Evolutionary conservation across 2,329 filamentous ascomycete genomes (phyloP), one percentile per base, ranked within the genome.

Genomic region (Chrysoporthe austroafricana): DNA sequence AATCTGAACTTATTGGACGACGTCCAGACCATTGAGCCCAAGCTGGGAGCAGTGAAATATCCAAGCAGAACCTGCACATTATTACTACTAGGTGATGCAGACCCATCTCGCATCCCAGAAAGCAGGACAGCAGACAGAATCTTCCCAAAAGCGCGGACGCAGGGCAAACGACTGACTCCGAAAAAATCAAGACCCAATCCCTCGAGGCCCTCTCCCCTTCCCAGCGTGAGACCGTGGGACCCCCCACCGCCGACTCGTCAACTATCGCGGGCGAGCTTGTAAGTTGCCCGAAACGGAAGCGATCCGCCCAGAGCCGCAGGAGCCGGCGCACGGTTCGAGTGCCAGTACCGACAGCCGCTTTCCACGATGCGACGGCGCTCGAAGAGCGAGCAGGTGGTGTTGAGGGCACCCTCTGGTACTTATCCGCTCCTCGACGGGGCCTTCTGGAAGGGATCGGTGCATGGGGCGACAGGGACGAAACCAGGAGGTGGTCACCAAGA

Each of bases 331-430:
- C 59, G 59, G 59, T 46, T 61, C 59, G 59, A 61, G 42, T 32
- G 44, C 59, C 42, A 46, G 11, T n/a, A 61, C 59, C 59, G 59
- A 61, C 59, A 61, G 43, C 59, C 59, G 59, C 13, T 13, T 43
- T 26, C 43, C 39, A 39, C 42, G 59, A 11, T n/a, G 57, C 26
- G 43, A 48, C 44, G 44, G 1, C 11, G 44, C 26, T 26, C 26
- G 26, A 26, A 0, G 18, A 46, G 44, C 44, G 18, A n/a, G 44
- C 6, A 61, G 42, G 59, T 18, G 43, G 32, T 36, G 58, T 26
- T 26, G 18, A 32, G 9, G 36, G 57, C 36, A n/a, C 36, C n/a
- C 7, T 16, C 11, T 1, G 8, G 14, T 16, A 18, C 46, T 11
- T 21, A 21, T 16, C n/a, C 14, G 14, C 46, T 1, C 46, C 14